Conservation (phyloP, 1,139 yeast genomes). For the Taphrina flavorubra region DNA sequence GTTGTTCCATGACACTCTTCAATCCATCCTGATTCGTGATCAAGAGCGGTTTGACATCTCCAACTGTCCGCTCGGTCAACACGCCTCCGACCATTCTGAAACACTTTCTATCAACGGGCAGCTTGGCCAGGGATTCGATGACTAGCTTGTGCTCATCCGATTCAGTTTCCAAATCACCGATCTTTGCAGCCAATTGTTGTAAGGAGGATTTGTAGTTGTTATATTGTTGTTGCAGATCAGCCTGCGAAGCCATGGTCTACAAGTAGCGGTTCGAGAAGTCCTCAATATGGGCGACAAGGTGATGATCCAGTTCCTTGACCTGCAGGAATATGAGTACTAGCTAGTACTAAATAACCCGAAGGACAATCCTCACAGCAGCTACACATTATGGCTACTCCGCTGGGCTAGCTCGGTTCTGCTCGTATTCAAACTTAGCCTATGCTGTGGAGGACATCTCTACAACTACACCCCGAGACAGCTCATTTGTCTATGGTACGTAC, state of each 20-base stretch:
- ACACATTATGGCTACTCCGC: too few relatives aligned
- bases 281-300: too few relatives aligned
- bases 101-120: slow-evolving; percentile 70
- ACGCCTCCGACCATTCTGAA: slow-evolving; percentile 96
- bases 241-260: slow-evolving; percentile 22
- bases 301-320: too few relatives aligned
- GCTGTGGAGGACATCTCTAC: too few relatives aligned
- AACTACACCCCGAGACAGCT: too few relatives aligned
- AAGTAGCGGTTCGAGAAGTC: too few relatives aligned
- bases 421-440: too few relatives aligned
- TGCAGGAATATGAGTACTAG: too few relatives aligned
- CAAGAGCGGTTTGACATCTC: slow-evolving; percentile 72
- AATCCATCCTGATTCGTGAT: slow-evolving; percentile 61
- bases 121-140: slow-evolving; percentile 61
- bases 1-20: slow-evolving; percentile 50
- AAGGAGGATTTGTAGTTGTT: slow-evolving; percentile 54
- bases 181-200: slow-evolving; percentile 53
- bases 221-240: slow-evolving; percentile 55
- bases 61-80: slow-evolving; percentile 78
- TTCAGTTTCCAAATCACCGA: slow-evolving; percentile 56
- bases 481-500: too few relatives aligned
- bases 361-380: too few relatives aligned
- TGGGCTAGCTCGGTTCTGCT: too few relatives aligned
- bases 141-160: slow-evolving; percentile 59
- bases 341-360: too few relatives aligned